Evolutionary conservation across 306 rosid genomes (phyloP), one percentile per base, ranked within the genome.

Genomic region (Carpinus fangiana): DNA sequence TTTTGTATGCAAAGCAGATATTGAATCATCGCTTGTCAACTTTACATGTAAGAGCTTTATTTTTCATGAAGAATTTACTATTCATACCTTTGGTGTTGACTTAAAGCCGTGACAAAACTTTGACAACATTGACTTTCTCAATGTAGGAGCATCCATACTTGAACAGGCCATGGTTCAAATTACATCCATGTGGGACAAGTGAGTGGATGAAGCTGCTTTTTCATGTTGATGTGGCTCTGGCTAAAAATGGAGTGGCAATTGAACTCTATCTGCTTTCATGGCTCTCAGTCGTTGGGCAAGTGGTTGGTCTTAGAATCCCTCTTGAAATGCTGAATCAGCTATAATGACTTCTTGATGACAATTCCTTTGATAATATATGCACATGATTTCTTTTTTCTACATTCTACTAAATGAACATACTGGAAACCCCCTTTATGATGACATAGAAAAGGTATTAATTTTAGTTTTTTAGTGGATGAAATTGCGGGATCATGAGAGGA

Each of bases 191-290:
- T 73, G 98, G 97, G 41, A 90, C 97, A 0, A 71, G 91, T 41
- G 98, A 89, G 51, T 94, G 97, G 98, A 88, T 94, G 94, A 94
- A 92, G 89, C 83, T 92, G 73, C 93, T 94, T 66, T 87, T 80
- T 36, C 57, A 48, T 45, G 54, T 79, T 54, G 87, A 83, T 50
- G 43, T 81, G 73, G 81, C 79, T 67, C 13, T 26, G 86, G 82
- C 83, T 18, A 80, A 73, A 65, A 83, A 66, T 13, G 88, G 86
- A 61, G 75, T 73, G 10, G 65, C 28, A n/a, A 59, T 83, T 38
- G 88, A 89, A 68, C 88, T 68, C 23, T 92, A 92, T 73, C 73
- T 94, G 46, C 79, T 85, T 76, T 87, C 97, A 20, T 92, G 97
- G 98, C 88, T 94, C 82, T 89, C 97, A 0, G 94, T 94, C 62